These are phyloP conservation scores for Chlorella ohadii DNA, from an alignment of 139 green algal genomes.

Conservation along the genomic window DNA sequence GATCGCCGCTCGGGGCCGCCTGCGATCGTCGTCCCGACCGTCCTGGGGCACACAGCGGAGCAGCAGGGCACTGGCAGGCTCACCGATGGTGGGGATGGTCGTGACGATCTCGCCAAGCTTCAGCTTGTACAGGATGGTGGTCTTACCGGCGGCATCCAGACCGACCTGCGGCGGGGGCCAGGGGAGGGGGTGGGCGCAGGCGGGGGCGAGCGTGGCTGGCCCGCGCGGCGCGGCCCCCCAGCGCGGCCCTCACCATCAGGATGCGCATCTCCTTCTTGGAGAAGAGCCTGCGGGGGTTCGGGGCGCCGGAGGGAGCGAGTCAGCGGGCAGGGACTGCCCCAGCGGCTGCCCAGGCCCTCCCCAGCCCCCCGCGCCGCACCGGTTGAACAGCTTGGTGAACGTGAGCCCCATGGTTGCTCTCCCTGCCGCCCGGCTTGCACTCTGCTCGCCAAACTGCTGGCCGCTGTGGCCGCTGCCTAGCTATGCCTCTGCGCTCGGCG, in stretches of 20 bases:
- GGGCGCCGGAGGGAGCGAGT: not conserved
- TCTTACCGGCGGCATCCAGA: conserved; percentile 98
- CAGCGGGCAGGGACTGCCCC: not conserved
- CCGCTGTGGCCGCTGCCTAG: too few relatives aligned
- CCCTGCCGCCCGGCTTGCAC: not conserved
- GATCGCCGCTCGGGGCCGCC: too few relatives aligned
- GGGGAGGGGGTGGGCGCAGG: not conserved
- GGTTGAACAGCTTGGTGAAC: conserved; percentile 92
- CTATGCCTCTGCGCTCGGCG: too few relatives aligned
- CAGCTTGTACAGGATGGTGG: conserved; percentile 99
- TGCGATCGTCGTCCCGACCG: not conserved
- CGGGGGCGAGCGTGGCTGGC: not conserved
- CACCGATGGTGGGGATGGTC: conserved; percentile 98
- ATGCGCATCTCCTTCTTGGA: conserved; percentile 99
- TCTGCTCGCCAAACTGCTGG: too few relatives aligned
- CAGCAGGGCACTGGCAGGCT: conserved; percentile 6
- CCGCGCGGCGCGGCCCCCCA: not conserved
- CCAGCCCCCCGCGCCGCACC: conserved; percentile 27
- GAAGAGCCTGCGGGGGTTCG: conserved; percentile 65
- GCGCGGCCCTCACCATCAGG: conserved; percentile 86
- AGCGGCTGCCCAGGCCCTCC: not conserved
- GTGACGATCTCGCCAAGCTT: conserved; percentile 99
- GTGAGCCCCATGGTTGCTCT: conserved; percentile 88
- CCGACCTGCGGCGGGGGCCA: conserved; percentile 77
- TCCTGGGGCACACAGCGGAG: not conserved